These are phyloP conservation scores for Ophiobolus disseminans DNA, from an alignment of 2,329 filamentous ascomycete species.

Conservation along the genomic window DNA sequence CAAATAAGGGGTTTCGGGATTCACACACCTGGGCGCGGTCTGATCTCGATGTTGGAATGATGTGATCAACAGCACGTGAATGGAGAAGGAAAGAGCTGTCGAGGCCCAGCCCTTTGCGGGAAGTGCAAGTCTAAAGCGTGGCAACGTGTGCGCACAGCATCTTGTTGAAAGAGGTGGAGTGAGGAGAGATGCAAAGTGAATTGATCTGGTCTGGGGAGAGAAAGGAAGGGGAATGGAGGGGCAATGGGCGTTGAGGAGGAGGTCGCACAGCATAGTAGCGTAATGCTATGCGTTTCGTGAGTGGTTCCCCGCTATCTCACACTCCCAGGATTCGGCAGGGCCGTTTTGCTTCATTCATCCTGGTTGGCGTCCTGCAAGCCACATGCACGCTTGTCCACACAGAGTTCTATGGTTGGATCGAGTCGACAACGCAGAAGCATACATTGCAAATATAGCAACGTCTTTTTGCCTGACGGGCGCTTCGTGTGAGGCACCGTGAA, in stretches of 20 bases:
- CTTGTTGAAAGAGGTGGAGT: constrained; percentile 20
- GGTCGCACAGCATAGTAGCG: constrained; percentile 35
- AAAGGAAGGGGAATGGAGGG: constrained; percentile 26
- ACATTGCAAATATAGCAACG: not conserved
- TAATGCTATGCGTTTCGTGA: constrained; percentile 38
- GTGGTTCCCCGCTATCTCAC: constrained; percentile 38
- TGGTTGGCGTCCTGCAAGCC: constrained; percentile 38
- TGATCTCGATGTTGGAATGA: constrained; percentile 15
- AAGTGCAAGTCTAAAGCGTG: constrained; percentile 36
- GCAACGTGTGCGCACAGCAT: constrained; percentile 23
- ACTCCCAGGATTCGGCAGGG: constrained; percentile 35
- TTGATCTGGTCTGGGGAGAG: constrained; percentile 20
- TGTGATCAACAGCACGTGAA: constrained; percentile 35
- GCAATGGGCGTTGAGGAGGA: constrained; percentile 26
- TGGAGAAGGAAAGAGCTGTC: constrained; percentile 20
- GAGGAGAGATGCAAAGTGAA: constrained; percentile 10
- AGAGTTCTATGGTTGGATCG: constrained; percentile 28
- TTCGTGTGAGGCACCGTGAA: constrained; percentile 1
- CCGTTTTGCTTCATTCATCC: constrained; percentile 35
- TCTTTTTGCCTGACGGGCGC: constrained; percentile 2
- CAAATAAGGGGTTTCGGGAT: constrained; percentile 9
- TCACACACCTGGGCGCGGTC: constrained; percentile 2
- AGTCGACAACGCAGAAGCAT: constrained; percentile 17
- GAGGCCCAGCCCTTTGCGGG: constrained; percentile 20
- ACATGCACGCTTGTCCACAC: constrained; percentile 34